Conservation (phyloP, 2,329 filamentous ascomycete species). For the Knoxdaviesia capensis region DNA sequence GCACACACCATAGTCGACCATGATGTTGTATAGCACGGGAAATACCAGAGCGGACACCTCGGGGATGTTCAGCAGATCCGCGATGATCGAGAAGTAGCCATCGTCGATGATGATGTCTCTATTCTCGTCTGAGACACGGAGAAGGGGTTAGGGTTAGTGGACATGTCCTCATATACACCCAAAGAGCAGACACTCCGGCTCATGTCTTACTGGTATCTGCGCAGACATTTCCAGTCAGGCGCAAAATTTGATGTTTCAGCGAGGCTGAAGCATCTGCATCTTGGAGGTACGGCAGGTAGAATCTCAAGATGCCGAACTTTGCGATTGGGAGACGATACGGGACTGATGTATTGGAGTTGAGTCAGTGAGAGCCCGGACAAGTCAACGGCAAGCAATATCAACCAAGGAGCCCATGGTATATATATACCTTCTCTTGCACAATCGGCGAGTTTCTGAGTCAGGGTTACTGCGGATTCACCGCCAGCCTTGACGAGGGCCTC, state of each 20-base stretch:
- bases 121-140: constrained; percentile 29
- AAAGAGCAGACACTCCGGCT: not conserved
- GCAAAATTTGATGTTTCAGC: constrained; percentile 2
- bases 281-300: not conserved
- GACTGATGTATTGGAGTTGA: not conserved
- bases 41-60: constrained; percentile 29
- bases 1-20: constrained; percentile 38
- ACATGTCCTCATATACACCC: too few species aligned
- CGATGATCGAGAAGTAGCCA: constrained; percentile 24
- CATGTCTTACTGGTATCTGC: constrained; percentile 2
- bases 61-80: constrained; percentile 25
- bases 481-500: too few species aligned
- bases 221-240: constrained; percentile 4
- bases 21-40: constrained; percentile 41
- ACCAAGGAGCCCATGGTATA: not conserved
- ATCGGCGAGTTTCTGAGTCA: too few species aligned
- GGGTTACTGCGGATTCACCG: too few species aligned
- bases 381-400: not conserved
- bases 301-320: constrained; percentile 1
- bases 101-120: constrained; percentile 31
- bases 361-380: not conserved
- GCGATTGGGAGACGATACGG: constrained; percentile 4
- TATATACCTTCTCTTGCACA: too few species aligned
- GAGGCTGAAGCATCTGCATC: not conserved
- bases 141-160: not conserved